phyloP scores from a whole-genome alignment of 441 rosid species.

The Pelargonium australe region DNA sequence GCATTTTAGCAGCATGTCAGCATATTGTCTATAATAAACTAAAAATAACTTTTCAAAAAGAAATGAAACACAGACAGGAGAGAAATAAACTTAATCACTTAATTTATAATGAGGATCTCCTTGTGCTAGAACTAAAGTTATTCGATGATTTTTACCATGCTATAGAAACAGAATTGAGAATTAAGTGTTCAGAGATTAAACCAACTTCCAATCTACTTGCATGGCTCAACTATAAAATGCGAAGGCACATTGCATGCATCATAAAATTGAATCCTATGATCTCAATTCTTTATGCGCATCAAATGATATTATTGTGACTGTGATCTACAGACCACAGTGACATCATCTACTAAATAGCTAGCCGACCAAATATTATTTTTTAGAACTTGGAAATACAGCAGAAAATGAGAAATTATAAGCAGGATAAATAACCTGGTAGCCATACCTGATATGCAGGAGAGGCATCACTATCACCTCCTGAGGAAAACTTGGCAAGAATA shows the following conservation, averaged over 20 bases:
- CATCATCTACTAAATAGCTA: not conserved
- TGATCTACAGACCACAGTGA: not conserved
- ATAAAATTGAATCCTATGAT: not conserved
- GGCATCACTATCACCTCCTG: conserved; percentile 9
- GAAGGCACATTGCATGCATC: too few species aligned
- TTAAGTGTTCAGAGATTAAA: not conserved
- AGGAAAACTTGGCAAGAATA: conserved; percentile 35
- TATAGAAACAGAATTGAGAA: not conserved
- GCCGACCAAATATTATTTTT: not conserved
- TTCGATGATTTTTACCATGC: not conserved
- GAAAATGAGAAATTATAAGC: not conserved
- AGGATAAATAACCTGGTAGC: not conserved
- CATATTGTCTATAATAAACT: not conserved
- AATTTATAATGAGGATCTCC: not conserved
- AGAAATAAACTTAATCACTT: not conserved
- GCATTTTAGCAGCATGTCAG: not conserved
- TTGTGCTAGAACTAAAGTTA: not conserved
- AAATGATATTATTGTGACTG: not conserved
- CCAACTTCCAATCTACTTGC: not conserved
- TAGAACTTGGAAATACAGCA: not conserved
- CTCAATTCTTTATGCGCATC: not conserved
- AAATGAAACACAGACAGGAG: not conserved
- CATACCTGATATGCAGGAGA: conserved; percentile 30
- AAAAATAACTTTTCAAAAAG: not conserved
- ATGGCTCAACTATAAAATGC: not conserved